A percentile compares a stretch with the other conserved stretches of the same genome.
These are phyloP conservation scores for Spergularia marina DNA, from an alignment of 148 eudicot species.

Conservation along the genomic window DNA sequence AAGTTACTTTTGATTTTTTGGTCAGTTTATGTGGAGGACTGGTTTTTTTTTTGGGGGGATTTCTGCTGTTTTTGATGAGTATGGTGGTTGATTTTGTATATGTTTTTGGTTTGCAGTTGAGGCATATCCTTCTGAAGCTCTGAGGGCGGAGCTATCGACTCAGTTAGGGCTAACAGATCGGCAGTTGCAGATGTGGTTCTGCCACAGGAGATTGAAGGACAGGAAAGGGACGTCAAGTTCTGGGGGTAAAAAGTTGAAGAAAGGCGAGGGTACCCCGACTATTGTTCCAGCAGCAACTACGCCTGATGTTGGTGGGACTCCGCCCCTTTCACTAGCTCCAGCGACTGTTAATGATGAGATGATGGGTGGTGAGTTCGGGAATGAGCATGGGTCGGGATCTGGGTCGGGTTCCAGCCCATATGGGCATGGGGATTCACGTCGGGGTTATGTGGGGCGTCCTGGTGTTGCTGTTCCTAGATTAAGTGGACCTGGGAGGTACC, in stretches of 20 bases:
- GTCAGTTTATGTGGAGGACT: too few species aligned
- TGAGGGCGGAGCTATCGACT: constrained; percentile 73
- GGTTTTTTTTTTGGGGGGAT: constrained; percentile 6
- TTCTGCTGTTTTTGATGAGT: constrained; percentile 10
- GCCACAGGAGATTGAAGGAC: constrained; percentile 89
- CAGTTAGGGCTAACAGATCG: constrained; percentile 81
- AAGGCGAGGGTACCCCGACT: constrained; percentile 38
- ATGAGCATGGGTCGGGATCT: constrained; percentile 45
- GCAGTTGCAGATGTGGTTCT: constrained; percentile 97
- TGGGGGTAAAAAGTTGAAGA: constrained; percentile 37
- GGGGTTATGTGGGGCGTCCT: constrained; percentile 38
- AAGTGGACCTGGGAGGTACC: constrained; percentile 49
- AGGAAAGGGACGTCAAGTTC: constrained; percentile 40
- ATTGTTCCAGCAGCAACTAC: constrained; percentile 26
- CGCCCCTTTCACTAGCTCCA: constrained; percentile 26
- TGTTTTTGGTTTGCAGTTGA: constrained; percentile 45
- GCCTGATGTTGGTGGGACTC: constrained; percentile 22
- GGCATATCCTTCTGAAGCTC: constrained; percentile 62
- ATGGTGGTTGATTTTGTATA: constrained; percentile 1
- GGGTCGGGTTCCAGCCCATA: constrained; percentile 56
- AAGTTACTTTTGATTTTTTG: background rate
- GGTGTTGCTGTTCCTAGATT: constrained; percentile 59
- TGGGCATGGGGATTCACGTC: constrained; percentile 43
- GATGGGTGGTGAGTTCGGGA: constrained; percentile 39
- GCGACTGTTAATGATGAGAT: constrained; percentile 39